Evolutionary conservation across 1,284 basidiomycete species (phyloP), one percentile per base, ranked within the genome.

Genomic region (Dichomitus squalens): DNA sequence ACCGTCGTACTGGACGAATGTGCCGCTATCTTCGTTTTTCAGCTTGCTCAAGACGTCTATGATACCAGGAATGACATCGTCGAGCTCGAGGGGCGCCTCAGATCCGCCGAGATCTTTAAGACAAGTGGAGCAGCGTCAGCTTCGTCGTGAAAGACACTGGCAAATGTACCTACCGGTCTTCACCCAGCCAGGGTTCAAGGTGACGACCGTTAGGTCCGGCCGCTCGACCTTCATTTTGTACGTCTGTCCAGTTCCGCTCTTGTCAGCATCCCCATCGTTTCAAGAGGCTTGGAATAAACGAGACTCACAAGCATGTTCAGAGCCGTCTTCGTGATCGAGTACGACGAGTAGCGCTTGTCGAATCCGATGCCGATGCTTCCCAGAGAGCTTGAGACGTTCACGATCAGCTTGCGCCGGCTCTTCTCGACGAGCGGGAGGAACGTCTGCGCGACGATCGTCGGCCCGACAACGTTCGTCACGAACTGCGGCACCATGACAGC

Each of bases 381-480:
- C 7, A 74, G 55, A 6, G 68, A 68, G 49, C 67, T 71, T 25
- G 70, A 65, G 53, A 73, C 64, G 59, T 77, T 75, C 49, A 73
- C 60, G 31, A 78, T 69, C 14, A 73, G 72, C 60, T 73, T 74
- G 49, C 66, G 59, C 44, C 60, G 59, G 21, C 72, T 68, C 54
- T 64, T 64, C 61, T 73, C 69, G 27, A 77, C 59, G 27, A 64
- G 67, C 7, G 70, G 73, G 7, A 73, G 63, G 58, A 71, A 71
- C 18, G 65, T 60, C 52, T 72, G 70, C 27, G 66, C 66, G 18
- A 75, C 61, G 29, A 73, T 62, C 9, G 70, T 72, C 5, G 70
- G 73, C 4, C 70, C 75, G 46, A 70, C 63, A 51, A 76, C 70
- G 59, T 77, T 75, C 18, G 67, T 67, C 49, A 64, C 52, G 33